Conservation (phyloP, 2,329 filamentous ascomycete genomes). For the Cordyceps javanica region DNA sequence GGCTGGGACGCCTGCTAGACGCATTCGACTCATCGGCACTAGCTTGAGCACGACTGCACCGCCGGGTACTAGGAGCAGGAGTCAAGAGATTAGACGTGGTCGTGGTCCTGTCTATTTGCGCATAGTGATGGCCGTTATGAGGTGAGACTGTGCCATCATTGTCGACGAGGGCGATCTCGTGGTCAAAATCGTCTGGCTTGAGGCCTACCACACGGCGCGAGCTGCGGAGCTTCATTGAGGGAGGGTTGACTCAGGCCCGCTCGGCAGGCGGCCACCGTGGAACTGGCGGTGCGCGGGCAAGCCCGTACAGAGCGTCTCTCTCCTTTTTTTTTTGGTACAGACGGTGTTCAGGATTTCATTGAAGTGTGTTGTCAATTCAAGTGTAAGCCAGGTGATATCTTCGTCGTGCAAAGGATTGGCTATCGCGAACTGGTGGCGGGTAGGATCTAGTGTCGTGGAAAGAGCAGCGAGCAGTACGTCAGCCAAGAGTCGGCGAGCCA, state of each 20-base stretch:
- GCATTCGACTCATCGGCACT: background rate
- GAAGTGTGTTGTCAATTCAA: background rate
- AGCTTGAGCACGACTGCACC: constrained; percentile 1
- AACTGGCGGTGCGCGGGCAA: background rate
- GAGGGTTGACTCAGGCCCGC: background rate
- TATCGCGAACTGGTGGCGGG: background rate
- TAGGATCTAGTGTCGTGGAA: background rate
- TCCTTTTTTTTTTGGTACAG: background rate
- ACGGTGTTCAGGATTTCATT: background rate
- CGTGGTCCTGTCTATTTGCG: constrained; percentile 6
- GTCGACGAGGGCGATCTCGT: constrained; percentile 66
- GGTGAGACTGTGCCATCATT: constrained; percentile 28
- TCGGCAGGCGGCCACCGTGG: background rate
- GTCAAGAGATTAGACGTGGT: constrained; percentile 15
- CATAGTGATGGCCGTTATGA: constrained; percentile 3
- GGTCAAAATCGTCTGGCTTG: constrained; percentile 59
- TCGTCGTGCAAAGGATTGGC: background rate
- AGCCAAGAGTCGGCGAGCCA: background rate
- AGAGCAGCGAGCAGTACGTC: background rate
- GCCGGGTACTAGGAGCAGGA: background rate
- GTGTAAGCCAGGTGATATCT: background rate
- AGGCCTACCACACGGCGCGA: constrained; percentile 50
- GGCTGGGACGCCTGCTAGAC: constrained; percentile 3
- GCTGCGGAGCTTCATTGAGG: constrained; percentile 31
- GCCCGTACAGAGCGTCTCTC: background rate